phyloP scores from a whole-genome alignment of 2,329 filamentous ascomycete genomes.

The Aaosphaeria pasadenensis region DNA sequence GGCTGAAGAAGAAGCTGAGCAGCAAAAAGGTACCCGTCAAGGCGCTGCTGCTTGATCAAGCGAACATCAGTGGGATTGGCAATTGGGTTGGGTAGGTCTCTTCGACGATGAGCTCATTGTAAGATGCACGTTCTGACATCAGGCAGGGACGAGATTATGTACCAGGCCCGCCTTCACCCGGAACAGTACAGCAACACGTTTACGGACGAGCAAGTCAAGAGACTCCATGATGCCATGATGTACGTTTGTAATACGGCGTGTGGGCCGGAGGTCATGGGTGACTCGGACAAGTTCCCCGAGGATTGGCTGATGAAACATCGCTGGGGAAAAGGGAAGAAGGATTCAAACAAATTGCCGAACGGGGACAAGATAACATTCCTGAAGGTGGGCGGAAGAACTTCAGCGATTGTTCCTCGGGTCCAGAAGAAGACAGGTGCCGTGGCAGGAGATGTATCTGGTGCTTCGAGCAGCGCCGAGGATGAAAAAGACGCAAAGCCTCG shows the following conservation, averaged over 20 bases:
- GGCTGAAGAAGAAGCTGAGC: conserved; percentile 67
- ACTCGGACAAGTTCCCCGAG: conserved; percentile 79
- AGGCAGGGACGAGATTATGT: conserved; percentile 76
- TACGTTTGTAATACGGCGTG: conserved; percentile 73
- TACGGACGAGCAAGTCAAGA: conserved; percentile 65
- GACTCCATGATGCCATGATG: conserved; percentile 69
- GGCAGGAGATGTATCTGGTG: conserved; percentile 50
- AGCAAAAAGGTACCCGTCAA: conserved; percentile 85
- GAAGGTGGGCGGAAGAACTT: conserved; percentile 87
- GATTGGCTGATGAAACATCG: conserved; percentile 83
- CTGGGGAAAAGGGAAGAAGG: conserved; percentile 86
- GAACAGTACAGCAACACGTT: conserved; percentile 91
- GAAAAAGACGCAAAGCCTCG: conserved; percentile 13
- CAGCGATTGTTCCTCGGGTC: conserved; percentile 77
- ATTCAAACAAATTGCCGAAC: conserved; percentile 67
- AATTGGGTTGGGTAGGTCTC: conserved; percentile 80
- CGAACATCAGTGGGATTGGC: conserved; percentile 85
- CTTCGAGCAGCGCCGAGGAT: conserved; percentile 30
- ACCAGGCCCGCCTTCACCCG: conserved; percentile 83
- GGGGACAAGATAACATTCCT: conserved; percentile 83
- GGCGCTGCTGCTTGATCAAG: conserved; percentile 82
- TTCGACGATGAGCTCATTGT: not conserved
- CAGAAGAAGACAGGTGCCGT: conserved; percentile 77
- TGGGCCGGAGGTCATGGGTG: conserved; percentile 69
- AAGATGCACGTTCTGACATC: conserved; percentile 4